Evolutionary conservation across 148 eudicot species (phyloP).

Genomic region (Amaranthus hypochondriacus): DNA sequence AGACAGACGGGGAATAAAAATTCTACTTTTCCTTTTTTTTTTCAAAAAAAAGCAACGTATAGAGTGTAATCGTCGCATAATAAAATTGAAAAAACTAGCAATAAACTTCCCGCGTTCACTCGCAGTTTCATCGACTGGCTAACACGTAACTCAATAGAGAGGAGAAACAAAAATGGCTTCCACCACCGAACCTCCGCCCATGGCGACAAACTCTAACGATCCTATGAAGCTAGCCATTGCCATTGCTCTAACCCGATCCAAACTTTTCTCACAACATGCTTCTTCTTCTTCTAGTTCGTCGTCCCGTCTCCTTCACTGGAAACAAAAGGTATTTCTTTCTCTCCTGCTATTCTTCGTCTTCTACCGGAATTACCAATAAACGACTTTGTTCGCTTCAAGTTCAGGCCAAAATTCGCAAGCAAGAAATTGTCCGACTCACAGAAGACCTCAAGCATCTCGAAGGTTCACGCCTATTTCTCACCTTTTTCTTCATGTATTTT

Average conservation of each 20-base stretch:
- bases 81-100: too few relatives aligned
- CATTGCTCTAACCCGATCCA: constrained; percentile 61
- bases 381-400: constrained; percentile 10
- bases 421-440: constrained; percentile 57
- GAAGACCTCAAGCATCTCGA: constrained; percentile 65
- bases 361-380: background rate
- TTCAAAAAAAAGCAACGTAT: too few relatives aligned
- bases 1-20: too few relatives aligned
- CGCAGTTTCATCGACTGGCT: background rate
- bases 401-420: constrained; percentile 82
- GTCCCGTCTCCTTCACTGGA: constrained; percentile 60
- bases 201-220: constrained; percentile 11
- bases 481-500: background rate
- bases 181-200: background rate
- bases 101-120: constrained; percentile 3
- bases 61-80: too few relatives aligned
- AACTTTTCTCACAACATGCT: constrained; percentile 27
- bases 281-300: constrained; percentile 22
- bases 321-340: constrained; percentile 50
- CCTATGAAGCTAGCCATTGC: constrained; percentile 54
- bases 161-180: constrained; percentile 1
- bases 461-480: constrained; percentile 33
- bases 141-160: background rate
- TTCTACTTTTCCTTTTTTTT: too few relatives aligned
- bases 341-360: background rate